Base-by-base conservation (phyloP, 2,329 filamentous ascomycete genomes). In the Pezicula carpinea region DNA sequence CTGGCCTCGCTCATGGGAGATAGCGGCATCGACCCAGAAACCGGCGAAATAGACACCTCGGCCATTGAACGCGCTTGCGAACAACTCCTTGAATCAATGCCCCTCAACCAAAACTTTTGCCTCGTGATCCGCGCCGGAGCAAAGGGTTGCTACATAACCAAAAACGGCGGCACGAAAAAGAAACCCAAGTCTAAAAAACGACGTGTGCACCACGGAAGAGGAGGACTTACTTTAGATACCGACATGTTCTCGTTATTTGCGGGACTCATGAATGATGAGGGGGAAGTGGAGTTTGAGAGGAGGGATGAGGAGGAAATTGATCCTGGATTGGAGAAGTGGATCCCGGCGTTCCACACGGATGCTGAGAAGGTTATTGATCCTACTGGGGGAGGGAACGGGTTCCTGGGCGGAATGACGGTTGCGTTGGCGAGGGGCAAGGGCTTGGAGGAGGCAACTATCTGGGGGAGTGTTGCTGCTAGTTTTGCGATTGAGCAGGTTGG, bases 401-500 rank as follows among this genome's bases (percentile, higher is more conserved):
- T 96, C 59, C 72, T 96, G 19, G 76, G 77, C 18, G 76, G 77
- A n/a, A 56, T 82, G 39, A 70, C 74, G 0, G 71, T 83, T 11
- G 81, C 73, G 1, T 66, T 85, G 55, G 82, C 74, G 26, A 69
- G 85, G 44, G 82, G 79, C 1, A 72, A 77, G 55, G 61, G 65
- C 21, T 71, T 87, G 34, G 80, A 83, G 50, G 82, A 89, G 58
- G 90, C 89, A 5, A 83, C 87, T 5, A 73, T 80, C 0, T 92
- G 85, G 80, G 93, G 84, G 4, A 85, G 80, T 39, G 77, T 97
- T 5, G 85, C 89, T 2, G 92, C 93, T 6, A 91, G 90, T 60
- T 93, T 96, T 66, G 89, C 89, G 14, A 95, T 99, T 59, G 91
- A 99, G 68, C 93, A 99, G 66, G 83, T 95, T 44, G 92, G 93